Base-by-base conservation (phyloP, 73 alveolate species). In the Paramecium primaurelia region DNA sequence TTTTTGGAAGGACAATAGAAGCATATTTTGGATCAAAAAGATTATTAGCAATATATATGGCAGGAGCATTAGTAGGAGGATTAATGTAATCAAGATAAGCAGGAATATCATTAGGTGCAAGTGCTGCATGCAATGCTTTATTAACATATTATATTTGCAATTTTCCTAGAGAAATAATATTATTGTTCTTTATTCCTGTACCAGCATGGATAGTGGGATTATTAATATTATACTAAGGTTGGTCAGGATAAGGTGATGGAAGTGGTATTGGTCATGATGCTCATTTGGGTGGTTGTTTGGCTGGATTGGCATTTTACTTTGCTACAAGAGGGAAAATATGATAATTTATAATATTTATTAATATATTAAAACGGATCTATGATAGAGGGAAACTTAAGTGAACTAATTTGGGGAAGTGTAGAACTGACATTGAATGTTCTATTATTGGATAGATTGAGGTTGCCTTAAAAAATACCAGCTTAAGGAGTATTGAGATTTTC, bases 151-250 rank as follows among this genome's bases (percentile, higher is more conserved):
- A 45, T 36, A 80, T 80, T 2, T 80, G 91, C 26, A 80, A 80
- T 49, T 80, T 80, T 47, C 91, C 91, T 6, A 42, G 91, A 26
- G 91, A 80, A 26, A 80, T 80, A 12, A 80, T 80, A 8, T 9
- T 80, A 32, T 36, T 80, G 22, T 80, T 80, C 58, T 25, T 80
- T 32, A 32, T 80, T 12, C 91, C 91, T 6, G 77, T 80, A 20
- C 91, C 91, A 45, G 91, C 91, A 25, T 80, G 91, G 91, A 26
- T 80, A 14, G 91, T 80, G 20, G 91, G 91, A 80, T 80, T 80
- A 12, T 20, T 80, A 7, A 42, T 80, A 8, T 20, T 80, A 11
- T 80, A 47, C 20, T 47, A 42, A 80, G 44, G 77, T 12, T 80
- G 75, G 71, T 25, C 88, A 22, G 60, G 75, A 11, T 47, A 40